Conservation (phyloP, 192 early-diverging fungal genomes). For the Linnemannia elongata region DNA sequence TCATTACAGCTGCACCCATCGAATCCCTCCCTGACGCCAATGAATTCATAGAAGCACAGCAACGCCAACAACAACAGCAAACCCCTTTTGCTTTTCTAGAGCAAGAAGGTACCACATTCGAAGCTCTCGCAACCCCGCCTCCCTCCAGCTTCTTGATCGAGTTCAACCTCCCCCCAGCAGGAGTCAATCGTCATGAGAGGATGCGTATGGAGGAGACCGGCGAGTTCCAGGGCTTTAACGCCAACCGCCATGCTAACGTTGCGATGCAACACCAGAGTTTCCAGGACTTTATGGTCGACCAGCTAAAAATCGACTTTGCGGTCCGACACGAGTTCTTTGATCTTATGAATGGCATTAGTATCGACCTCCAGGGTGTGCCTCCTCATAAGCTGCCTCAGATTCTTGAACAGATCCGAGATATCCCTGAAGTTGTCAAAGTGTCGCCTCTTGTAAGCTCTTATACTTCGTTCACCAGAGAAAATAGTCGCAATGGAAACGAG, state of each 20-base stretch:
- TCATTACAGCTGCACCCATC: conserved; percentile 8
- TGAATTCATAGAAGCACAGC: not conserved
- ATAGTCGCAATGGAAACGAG: not conserved
- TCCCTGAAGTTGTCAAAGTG: conserved; percentile 34
- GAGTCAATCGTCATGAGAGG: conserved; percentile 17
- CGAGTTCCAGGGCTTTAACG: not conserved
- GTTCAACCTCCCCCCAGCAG: conserved; percentile 30
- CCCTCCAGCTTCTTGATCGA: conserved; percentile 40
- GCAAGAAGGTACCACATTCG: not conserved
- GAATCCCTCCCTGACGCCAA: not conserved
- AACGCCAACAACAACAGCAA: not conserved
- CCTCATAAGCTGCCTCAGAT: not conserved
- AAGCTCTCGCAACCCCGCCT: conserved; percentile 11
- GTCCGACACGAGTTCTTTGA: conserved; percentile 47
- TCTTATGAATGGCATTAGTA: conserved; percentile 44
- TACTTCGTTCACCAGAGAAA: not conserved
- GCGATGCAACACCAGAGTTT: conserved; percentile 21
- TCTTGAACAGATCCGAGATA: conserved; percentile 26
- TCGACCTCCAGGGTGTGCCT: conserved; percentile 25
- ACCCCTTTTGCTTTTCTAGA: not conserved
- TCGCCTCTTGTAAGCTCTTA: conserved; percentile 29
- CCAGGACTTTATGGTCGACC: conserved; percentile 7
- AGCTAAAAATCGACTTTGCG: conserved; percentile 14
- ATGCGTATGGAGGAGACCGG: conserved; percentile 20
- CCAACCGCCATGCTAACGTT: conserved; percentile 13